Base-by-base conservation (phyloP, 345 rosid genomes). In the Eucalyptus albens region DNA sequence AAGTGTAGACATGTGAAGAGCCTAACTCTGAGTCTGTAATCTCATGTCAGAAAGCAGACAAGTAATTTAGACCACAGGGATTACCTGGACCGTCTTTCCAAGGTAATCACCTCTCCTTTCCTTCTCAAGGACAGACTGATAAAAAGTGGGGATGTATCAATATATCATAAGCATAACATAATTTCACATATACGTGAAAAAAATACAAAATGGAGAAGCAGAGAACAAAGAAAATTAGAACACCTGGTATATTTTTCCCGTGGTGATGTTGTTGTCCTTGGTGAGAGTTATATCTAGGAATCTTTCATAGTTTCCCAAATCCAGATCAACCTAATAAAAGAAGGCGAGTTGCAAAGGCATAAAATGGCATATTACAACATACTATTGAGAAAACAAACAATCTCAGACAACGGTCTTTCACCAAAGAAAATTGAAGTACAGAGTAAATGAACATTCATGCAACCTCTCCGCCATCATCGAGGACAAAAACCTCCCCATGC, bases 381-480 rank as follows among this genome's bases (percentile, higher is more conserved):
- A 53, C 59, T 69, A 65, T 31, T 62, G 21, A 69, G 51, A 10
- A 45, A n/a, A 77, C 85, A 29, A 27, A 15, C 82, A 9, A 40
- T 33, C 47, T 24, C 9, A 24, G 11, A 27, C 44, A 22, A 50
- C 40, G 86, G 7, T 85, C 37, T 89, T 27, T 81, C 40, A 24
- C 90, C 44, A 9, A 87, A 65, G 31, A 44, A 86, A 62, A 56
- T 59, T 21, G 22, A 31, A 85, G 53, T 37, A 47, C 26, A 7
- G 42, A 86, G 9, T 72, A 53, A 80, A 42, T 80, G n/a, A 86
- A 86, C 59, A 86, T 27, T 87, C 88, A 87, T 45, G 49, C 88
- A 92, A 96, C 99, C 99, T 97, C 99, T 93, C 99, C 99, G 33
- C 99, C 99, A 62, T 97, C 99, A 88, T 97, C 98, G 42, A 97